phyloP scores from a whole-genome alignment of 2,329 filamentous ascomycete genomes.

The Cytospora schulzeri region DNA sequence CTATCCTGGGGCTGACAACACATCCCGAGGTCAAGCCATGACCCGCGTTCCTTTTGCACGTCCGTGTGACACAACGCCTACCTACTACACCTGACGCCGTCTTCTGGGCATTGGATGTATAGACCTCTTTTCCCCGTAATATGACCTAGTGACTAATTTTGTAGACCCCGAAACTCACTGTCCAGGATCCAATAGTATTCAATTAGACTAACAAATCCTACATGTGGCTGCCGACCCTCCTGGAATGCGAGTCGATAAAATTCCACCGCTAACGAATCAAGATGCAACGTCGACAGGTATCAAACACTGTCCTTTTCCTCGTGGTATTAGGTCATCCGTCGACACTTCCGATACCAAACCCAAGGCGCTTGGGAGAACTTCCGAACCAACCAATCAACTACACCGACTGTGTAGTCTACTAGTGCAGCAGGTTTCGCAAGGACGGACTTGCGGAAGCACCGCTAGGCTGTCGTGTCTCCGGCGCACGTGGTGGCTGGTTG shows the following conservation, averaged over 20 bases:
- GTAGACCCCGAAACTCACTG: background rate
- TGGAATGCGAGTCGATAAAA: conserved; percentile 5
- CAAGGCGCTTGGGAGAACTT: background rate
- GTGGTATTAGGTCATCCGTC: background rate
- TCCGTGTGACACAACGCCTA: conserved; percentile 5
- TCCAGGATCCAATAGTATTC: conserved; percentile 9
- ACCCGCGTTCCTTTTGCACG: background rate
- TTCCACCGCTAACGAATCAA: conserved; percentile 5
- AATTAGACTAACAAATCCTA: conserved; percentile 14
- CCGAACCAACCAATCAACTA: no score
- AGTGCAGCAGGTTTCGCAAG: conserved; percentile 72
- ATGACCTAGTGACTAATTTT: background rate
- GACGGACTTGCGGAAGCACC: conserved; percentile 80
- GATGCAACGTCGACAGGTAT: background rate
- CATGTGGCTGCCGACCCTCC: conserved; percentile 7
- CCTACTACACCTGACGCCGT: background rate
- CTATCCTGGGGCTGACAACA: background rate
- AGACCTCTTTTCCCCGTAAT: background rate
- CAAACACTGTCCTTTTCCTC: background rate
- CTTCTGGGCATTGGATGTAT: background rate
- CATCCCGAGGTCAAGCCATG: no score
- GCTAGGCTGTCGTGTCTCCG: conserved; percentile 51
- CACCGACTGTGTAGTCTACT: conserved; percentile 27
- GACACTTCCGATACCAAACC: background rate
- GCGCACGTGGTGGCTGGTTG: conserved; percentile 36